Conservation (phyloP, 2,329 filamentous ascomycete genomes). For the Shiraia sp. region DNA sequence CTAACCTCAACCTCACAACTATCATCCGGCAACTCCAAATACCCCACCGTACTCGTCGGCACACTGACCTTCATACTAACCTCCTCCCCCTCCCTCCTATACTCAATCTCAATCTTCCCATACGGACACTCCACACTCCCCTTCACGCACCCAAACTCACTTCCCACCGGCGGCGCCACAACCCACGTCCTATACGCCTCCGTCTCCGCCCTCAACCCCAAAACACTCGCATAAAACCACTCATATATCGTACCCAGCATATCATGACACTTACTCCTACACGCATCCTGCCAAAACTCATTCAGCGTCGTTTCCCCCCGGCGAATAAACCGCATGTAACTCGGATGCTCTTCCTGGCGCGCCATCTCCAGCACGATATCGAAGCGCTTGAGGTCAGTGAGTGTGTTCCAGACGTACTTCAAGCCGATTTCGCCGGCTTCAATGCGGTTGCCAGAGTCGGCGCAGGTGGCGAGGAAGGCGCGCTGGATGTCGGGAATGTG, state of each 20-base stretch:
- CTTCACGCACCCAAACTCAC: conserved; percentile 47
- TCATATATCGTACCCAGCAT: conserved; percentile 56
- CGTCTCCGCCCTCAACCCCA: conserved; percentile 44
- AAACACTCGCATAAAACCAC: conserved; percentile 51
- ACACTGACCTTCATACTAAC: conserved; percentile 24
- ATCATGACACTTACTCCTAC: conserved; percentile 52
- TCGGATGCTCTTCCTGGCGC: conserved; percentile 53
- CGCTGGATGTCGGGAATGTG: conserved; percentile 28
- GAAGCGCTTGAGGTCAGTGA: conserved; percentile 44
- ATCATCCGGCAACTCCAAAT: conserved; percentile 14
- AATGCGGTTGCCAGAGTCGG: conserved; percentile 35
- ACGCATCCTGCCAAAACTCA: conserved; percentile 52
- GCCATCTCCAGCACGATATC: conserved; percentile 50
- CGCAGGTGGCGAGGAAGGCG: conserved; percentile 33
- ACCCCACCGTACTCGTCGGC: conserved; percentile 25
- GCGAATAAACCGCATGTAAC: conserved; percentile 54
- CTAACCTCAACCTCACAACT: conserved; percentile 11
- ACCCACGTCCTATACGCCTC: conserved; percentile 49
- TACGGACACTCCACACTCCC: conserved; percentile 48
- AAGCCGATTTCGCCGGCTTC: conserved; percentile 50
- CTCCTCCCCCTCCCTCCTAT: conserved; percentile 5
- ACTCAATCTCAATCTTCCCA: conserved; percentile 39
- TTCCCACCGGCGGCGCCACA: conserved; percentile 45
- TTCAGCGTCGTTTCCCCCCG: conserved; percentile 50
- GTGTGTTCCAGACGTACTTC: conserved; percentile 49